A percentile compares a stretch with the other conserved stretches of the same genome.
phyloP scores from a whole-genome alignment of 1,139 yeast genomes.

The Suhomyces guaymorum region DNA sequence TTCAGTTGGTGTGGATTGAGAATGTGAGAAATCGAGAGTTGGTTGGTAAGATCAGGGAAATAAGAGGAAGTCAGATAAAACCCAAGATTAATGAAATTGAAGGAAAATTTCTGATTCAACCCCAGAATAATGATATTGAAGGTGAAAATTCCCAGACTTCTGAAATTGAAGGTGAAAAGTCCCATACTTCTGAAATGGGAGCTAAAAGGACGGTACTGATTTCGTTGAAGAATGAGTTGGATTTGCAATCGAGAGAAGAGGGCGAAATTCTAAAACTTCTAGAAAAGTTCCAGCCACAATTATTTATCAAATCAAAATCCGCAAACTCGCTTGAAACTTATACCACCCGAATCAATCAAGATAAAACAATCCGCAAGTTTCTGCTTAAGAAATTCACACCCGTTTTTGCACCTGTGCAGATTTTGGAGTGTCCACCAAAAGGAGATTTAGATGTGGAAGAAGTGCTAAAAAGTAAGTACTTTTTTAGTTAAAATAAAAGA shows the following conservation, averaged over 20 bases:
- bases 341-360: constrained; percentile 4
- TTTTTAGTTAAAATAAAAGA: constrained; percentile 32
- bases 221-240: constrained; percentile 19
- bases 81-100: too few species aligned
- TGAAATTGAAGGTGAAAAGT: too few species aligned
- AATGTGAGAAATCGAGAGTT: constrained; percentile 23
- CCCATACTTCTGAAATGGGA: too few species aligned
- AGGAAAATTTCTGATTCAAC: too few species aligned
- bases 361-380: background rate
- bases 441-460: constrained; percentile 37
- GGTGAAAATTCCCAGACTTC: too few species aligned
- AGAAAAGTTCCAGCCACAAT: constrained; percentile 22
- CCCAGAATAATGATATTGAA: too few species aligned
- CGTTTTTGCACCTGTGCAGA: constrained; percentile 25
- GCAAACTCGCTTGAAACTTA: constrained; percentile 12
- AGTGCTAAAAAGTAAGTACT: constrained; percentile 37
- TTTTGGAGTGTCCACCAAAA: constrained; percentile 30
- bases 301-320: constrained; percentile 17
- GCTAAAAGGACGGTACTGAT: too few species aligned
- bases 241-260: constrained; percentile 11
- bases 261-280: constrained; percentile 16
- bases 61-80: constrained; percentile 16
- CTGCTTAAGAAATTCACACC: constrained; percentile 18
- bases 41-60: constrained; percentile 11
- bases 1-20: constrained; percentile 39